phyloP scores from a whole-genome alignment of 73 alveolate genomes.

The Breviolum minutum region DNA sequence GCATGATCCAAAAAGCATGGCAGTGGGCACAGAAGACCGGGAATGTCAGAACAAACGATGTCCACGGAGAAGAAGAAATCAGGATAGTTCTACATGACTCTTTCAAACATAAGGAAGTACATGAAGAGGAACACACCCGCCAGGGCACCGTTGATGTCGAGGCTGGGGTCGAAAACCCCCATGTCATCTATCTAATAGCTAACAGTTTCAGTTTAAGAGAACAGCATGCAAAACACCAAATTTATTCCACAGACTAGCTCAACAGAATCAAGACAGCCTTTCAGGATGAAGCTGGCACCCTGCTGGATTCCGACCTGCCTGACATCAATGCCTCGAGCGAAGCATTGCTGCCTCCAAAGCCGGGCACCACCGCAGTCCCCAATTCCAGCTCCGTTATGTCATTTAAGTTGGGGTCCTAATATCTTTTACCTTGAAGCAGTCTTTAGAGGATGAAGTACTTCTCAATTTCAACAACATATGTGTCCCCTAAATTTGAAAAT shows the following conservation, averaged over 20 bases:
- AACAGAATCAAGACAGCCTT: no score
- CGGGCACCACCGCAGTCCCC: not conserved
- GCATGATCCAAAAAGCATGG: not conserved
- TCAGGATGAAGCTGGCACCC: conserved; percentile 17
- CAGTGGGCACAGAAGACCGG: not conserved
- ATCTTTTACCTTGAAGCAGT: no score
- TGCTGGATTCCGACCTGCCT: not conserved
- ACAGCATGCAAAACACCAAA: no score
- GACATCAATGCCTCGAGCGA: not conserved
- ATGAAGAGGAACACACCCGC: not conserved
- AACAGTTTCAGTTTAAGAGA: no score
- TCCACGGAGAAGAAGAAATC: conserved; percentile 26
- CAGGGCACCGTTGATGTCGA: not conserved
- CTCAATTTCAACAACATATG: no score
- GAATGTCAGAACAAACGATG: not conserved
- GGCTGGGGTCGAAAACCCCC: not conserved
- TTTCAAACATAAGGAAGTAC: not conserved
- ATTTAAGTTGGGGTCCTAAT: not conserved
- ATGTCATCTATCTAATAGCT: no score
- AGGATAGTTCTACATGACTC: not conserved
- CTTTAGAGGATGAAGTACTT: not conserved
- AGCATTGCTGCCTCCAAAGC: not conserved
- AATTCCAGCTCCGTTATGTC: not conserved
- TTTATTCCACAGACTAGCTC: no score
- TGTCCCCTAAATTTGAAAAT: no score